Evolutionary conservation across 1,284 basidiomycete genomes (phyloP).

Genomic region (Boletus coffeatus): DNA sequence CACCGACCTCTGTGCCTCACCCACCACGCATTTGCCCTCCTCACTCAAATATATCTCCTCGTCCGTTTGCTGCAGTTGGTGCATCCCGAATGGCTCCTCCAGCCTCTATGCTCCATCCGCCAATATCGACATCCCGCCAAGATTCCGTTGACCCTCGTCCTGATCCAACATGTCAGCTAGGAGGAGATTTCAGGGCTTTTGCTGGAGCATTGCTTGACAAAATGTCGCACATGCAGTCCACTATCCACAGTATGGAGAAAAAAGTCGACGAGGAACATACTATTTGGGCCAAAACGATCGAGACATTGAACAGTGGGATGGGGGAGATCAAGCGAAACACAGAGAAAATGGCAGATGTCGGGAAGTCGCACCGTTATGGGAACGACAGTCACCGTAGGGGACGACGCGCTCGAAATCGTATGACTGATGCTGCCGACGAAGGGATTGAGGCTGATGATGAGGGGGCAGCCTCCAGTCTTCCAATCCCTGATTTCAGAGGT

Average conservation of each 20-base stretch:
- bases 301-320: background rate
- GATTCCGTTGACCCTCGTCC: too few relatives aligned
- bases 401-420: background rate
- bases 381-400: background rate
- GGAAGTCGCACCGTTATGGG: background rate
- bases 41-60: too few relatives aligned
- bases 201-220: background rate
- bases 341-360: background rate
- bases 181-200: background rate
- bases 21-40: too few relatives aligned
- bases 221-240: background rate
- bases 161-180: background rate
- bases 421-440: background rate
- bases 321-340: background rate
- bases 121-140: too few relatives aligned
- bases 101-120: too few relatives aligned
- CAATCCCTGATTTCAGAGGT: background rate
- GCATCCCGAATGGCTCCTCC: too few relatives aligned
- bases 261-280: background rate
- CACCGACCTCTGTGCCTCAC: too few relatives aligned
- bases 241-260: background rate
- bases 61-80: too few relatives aligned
- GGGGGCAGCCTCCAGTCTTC: background rate
- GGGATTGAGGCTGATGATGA: background rate
- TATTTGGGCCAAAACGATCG: background rate